Evolutionary conservation across 176 grass and related monocot species (phyloP), one percentile per base, ranked within the genome.

Genomic region (Stipa capillata): DNA sequence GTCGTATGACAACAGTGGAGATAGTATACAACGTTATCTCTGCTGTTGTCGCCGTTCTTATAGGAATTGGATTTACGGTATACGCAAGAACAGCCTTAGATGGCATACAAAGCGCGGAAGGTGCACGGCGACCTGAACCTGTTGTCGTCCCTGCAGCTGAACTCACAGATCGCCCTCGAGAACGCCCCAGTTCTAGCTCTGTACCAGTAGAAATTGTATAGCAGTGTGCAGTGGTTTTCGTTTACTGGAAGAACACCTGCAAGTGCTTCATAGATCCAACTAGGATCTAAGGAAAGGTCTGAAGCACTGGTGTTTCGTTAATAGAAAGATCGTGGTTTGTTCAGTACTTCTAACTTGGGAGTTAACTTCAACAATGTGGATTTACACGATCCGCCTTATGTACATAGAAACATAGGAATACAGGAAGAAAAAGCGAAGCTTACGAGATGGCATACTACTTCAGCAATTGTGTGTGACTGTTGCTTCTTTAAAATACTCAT

Each of bases 11-110:
- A 67, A 83, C 90, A 4, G 55, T 95, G 63, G 90, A 99, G 90
- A 99, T 93, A 81, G 81, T 69, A 9, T 99, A 95, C 85, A 95
- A 99, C 61, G 57, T 86, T 18, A 18, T 99, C 40, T 99, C 92
- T 51, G 76, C 87, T 21, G 15, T 79, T 40, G 69, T 95, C 1
- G 78, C 92, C 4, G 14, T 91, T 69, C 20, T 79, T 27, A 73
- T 99, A 59, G 86, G 78, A 61, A 48, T 93, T 73, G 90, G 77
- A 29, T 95, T 99, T 65, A 91, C 90, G 6, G 49, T 95, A 34
- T 93, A 95, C 65, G 90, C 96, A 17, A 95, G 62, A 91, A 87
- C 81, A 77, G 88, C 90, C 34, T 37, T 99, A 51, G 75, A 81
- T 69, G 40, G 82, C 68, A 82, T 85, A 47, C 83, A 86, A 21